phyloP scores from a whole-genome alignment of 2,329 filamentous ascomycete genomes.

The Penicillium sp. region DNA sequence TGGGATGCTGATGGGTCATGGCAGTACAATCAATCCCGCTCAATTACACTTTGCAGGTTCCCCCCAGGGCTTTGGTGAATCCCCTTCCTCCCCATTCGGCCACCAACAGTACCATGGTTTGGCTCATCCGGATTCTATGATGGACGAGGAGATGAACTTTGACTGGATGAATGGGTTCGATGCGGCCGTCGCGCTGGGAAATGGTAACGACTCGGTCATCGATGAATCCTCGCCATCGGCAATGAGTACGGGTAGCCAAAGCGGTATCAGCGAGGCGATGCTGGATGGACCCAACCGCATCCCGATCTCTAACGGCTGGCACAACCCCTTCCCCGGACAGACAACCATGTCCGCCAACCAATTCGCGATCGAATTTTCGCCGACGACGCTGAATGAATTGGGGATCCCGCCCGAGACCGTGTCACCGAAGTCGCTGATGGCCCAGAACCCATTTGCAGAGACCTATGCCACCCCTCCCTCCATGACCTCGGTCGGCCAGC shows the following conservation, averaged over 20 bases:
- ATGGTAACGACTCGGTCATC: slow-evolving; percentile 75
- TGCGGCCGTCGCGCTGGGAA: slow-evolving; percentile 71
- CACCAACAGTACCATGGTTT: slow-evolving; percentile 54
- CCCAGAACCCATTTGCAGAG: slow-evolving; percentile 70
- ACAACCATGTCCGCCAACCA: slow-evolving; percentile 67
- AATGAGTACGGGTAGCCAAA: slow-evolving; percentile 92
- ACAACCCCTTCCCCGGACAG: slow-evolving; percentile 69
- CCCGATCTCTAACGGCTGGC: slow-evolving; percentile 64
- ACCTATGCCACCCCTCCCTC: slow-evolving; percentile 78
- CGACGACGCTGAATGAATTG: slow-evolving; percentile 73
- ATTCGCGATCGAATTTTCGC: slow-evolving; percentile 75
- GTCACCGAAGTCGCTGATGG: slow-evolving; percentile 74
- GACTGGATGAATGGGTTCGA: slow-evolving; percentile 87
- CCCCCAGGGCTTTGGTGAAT: slow-evolving; percentile 57
- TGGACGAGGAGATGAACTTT: slow-evolving; percentile 73
- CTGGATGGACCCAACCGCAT: slow-evolving; percentile 73
- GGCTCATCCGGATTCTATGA: slow-evolving; percentile 60
- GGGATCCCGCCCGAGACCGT: slow-evolving; percentile 72
- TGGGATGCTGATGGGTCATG: slow-evolving; percentile 68
- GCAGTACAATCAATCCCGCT: slow-evolving; percentile 65
- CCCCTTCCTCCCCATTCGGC: slow-evolving; percentile 47
- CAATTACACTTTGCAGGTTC: slow-evolving; percentile 83
- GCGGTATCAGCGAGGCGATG: slow-evolving; percentile 78
- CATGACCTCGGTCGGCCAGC: slow-evolving; percentile 73
- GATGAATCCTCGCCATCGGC: slow-evolving; percentile 95